Percentiles rank a stretch among this genome's conserved stretches.
Conservation (phyloP, 2,329 filamentous ascomycete genomes). For the Cercospora sesami region DNA sequence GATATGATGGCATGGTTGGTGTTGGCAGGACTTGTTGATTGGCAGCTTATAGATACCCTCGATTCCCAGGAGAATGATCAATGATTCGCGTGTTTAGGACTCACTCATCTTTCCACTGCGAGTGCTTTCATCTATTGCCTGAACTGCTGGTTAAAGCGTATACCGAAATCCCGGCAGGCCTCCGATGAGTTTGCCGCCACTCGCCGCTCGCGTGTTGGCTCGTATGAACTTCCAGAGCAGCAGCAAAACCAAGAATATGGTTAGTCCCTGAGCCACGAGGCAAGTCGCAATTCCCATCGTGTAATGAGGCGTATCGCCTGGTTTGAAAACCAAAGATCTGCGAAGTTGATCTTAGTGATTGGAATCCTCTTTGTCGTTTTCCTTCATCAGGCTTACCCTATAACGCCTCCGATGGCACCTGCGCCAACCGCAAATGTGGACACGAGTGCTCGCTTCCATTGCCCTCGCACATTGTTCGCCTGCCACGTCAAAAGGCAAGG, state of each 20-base stretch:
- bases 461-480: constrained; percentile 54
- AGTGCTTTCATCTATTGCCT: not conserved
- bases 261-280: constrained; percentile 20
- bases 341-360: not conserved
- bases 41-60: not conserved
- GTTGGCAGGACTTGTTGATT: not conserved
- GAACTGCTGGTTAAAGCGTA: not conserved
- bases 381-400: constrained; percentile 4
- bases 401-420: constrained; percentile 64
- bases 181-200: constrained; percentile 25
- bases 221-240: constrained; percentile 23
- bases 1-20: not conserved
- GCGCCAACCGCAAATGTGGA: constrained; percentile 15
- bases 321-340: constrained; percentile 24
- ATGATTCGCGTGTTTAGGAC: not conserved
- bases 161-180: constrained; percentile 30
- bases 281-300: constrained; percentile 25
- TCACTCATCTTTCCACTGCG: no score
- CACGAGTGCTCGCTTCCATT: constrained; percentile 50
- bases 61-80: not conserved
- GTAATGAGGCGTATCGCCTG: constrained; percentile 25
- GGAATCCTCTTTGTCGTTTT: not conserved
- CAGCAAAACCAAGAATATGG: constrained; percentile 23
- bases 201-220: constrained; percentile 27
- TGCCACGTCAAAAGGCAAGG: constrained; percentile 26